Evolutionary conservation across 768 basidiomycete genomes (phyloP).

Genomic region (Clitopilus passeckerianus): DNA sequence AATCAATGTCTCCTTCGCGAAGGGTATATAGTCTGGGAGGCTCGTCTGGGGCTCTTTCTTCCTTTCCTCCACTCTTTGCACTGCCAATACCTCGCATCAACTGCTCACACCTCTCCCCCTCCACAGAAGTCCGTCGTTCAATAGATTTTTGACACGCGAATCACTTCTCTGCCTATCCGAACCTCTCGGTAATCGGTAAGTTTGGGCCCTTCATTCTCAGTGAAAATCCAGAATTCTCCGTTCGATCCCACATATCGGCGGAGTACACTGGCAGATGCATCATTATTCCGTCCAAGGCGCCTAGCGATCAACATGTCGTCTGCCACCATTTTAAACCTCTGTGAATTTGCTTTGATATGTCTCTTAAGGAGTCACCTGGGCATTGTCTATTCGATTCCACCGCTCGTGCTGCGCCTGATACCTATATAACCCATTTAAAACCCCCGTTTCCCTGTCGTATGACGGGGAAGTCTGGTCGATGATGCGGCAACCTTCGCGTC

Average conservation of each 20-base stretch:
- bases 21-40: not conserved
- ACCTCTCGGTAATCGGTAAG: not conserved
- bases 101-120: not conserved
- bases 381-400: not conserved
- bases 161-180: not conserved
- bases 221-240: not conserved
- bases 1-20: not conserved
- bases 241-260: not conserved
- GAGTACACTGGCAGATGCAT: not conserved
- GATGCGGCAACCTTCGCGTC: not conserved
- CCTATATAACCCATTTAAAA: too few relatives aligned
- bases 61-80: not conserved
- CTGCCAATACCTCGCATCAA: too few relatives aligned
- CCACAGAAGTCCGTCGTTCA: not conserved
- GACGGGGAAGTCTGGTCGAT: not conserved
- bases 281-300: not conserved
- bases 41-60: not conserved
- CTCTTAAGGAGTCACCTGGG: not conserved
- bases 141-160: not conserved
- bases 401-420: not conserved
- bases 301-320: not conserved
- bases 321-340: not conserved
- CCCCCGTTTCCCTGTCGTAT: not conserved
- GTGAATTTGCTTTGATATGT: not conserved
- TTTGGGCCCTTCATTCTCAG: not conserved